Evolutionary conservation across 805 yeast species (phyloP).

Genomic region (Candida lessepsii): DNA sequence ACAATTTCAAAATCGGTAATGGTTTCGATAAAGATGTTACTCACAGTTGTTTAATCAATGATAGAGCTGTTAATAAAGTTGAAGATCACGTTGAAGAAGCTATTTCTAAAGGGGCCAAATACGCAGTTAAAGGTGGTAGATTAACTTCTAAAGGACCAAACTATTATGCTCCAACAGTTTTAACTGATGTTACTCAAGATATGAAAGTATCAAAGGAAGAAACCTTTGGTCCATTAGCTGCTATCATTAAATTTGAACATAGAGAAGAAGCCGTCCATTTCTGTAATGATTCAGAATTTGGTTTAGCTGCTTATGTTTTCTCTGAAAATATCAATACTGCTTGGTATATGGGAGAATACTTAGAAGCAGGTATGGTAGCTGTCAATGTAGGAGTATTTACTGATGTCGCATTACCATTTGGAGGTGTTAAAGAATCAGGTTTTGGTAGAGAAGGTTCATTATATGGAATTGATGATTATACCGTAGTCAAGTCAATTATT

Average conservation of each 20-base stretch:
- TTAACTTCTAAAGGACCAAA: conserved; percentile 44
- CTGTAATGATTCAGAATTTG: conserved; percentile 56
- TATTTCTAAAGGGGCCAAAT: conserved; percentile 51
- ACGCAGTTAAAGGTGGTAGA: conserved; percentile 52
- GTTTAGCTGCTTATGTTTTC: conserved; percentile 61
- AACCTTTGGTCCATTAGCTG: conserved; percentile 66
- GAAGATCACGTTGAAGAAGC: conserved; percentile 57
- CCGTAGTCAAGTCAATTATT: conserved; percentile 52
- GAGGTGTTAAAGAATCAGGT: conserved; percentile 78
- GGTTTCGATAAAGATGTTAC: conserved; percentile 52
- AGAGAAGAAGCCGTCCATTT: conserved; percentile 50
- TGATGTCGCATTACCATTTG: conserved; percentile 65
- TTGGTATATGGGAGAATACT: conserved; percentile 51
- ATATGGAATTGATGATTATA: conserved; percentile 74
- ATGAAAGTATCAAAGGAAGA: conserved; percentile 55
- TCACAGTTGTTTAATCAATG: conserved; percentile 58
- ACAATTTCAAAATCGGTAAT: conserved; percentile 51
- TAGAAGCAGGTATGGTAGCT: conserved; percentile 66
- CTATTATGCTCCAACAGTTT: conserved; percentile 55
- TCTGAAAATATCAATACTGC: conserved; percentile 50
- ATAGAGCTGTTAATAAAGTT: conserved; percentile 50
- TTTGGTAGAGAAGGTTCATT: conserved; percentile 80
- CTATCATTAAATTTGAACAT: conserved; percentile 53
- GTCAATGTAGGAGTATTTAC: conserved; percentile 60
- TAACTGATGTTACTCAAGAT: conserved; percentile 49